Base-by-base conservation (phyloP, 352 stramenopile genomes). In the Phytophthora kernoviae region DNA sequence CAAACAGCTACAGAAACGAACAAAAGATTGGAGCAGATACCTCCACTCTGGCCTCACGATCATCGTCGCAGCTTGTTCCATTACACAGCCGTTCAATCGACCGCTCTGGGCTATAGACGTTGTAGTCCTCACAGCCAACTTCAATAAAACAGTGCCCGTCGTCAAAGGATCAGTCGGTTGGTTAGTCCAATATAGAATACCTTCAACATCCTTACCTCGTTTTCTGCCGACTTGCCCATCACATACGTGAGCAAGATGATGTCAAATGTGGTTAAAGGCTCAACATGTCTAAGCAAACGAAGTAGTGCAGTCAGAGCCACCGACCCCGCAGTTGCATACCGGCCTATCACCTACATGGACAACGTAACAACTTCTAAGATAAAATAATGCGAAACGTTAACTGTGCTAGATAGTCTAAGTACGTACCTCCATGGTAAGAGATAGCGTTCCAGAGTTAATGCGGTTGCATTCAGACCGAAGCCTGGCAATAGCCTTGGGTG, bases 401-500 rank as follows among this genome's bases (percentile, higher is more conserved):
- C 6, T 18, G 9, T 9, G 37, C 21, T 37, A 52, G 2, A 36
- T n/a, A 1, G 5, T 52, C 10, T 33, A 41, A 18, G 10, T 1
- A 40, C 34, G 1, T 37, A 79, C 68, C 27, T 93, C 79, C 40
- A 93, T 71, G 3, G 73, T 80, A 21, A 93, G 73, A 1, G 63
- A 74, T 6, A 93, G 58, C 2, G 72, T 85, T 7, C 68, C 73
- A 0, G 76, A 77, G 14, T 67, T 32, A 6, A 93, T 68, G 4
- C 81, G 81, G 39, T 79, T 85, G 66, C 75, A 90, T 52, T 93
- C 80, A 5, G 47, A 52, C 26, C 81, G 79, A 45, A 93, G 71
- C 49, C 84, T 82, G 12, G 43, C 49, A 8, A 78, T 70, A n/a
- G 87, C 77, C 8, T 81, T 75, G 0, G 64, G 37, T 6, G 80